Base-by-base conservation (phyloP, 352 stramenopile genomes). In the Globisporangium iwayamae region DNA sequence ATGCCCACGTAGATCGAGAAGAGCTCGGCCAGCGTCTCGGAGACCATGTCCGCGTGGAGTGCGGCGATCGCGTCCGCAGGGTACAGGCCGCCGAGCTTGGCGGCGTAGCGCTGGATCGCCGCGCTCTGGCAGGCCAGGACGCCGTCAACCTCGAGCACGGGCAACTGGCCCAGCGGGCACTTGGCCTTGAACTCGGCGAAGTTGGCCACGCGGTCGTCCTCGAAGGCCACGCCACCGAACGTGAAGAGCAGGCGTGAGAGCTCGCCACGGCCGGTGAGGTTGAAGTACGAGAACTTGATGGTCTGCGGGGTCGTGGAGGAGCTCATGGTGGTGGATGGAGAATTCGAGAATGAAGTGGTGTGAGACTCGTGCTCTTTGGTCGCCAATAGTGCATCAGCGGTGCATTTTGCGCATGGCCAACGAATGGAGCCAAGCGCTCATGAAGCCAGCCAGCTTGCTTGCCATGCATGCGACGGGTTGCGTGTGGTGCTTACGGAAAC, bases 241-340 rank as follows among this genome's bases (percentile, higher is more conserved):
- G 61, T 46, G 64, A 87, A 68, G 43, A 72, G 41, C n/a, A 92
- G 62, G 18, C 85, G 81, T 20, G 76, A 20, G 25, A 83, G 39
- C 71, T 92, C 83, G 4, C 56, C 85, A 36, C 72, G 75, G 16
- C 63, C 83, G 18, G 68, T 54, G 46, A 64, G 25, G 54, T 86
- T 62, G 53, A 92, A 90, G 75, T 91, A 93, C 20, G 69, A 83
- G 28, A 93, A 63, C 67, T 83, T 85, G 56, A 89, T 62, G 38
- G 32, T 64, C n/a, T 57, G 30, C 5, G 30, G 30, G 30, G 30
- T 45, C 39, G 25, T 28, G 25, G 39, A 9, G 30, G 46, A 18
- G 58, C 58, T 55, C 58, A 64, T 64, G 47, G 8, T 56, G 32
- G 9, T 56, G 18, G 3, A 66, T 52, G 14, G 56, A 4, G 20